Base-by-base conservation (phyloP, 192 early-diverging fungal genomes). In the Oehlia diaphana region DNA sequence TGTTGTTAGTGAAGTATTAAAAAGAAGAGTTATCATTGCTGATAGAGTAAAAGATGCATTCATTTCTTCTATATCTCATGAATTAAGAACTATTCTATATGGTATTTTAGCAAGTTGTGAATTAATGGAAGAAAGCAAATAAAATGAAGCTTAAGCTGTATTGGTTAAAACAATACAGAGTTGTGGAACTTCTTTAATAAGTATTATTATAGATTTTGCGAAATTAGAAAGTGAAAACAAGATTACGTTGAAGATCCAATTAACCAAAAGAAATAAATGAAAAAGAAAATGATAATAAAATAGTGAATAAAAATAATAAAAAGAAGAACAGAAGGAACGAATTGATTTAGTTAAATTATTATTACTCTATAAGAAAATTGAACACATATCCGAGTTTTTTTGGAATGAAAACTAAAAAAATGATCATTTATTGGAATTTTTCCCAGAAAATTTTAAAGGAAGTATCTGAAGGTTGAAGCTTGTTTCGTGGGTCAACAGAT, bases 11-110 rank as follows among this genome's bases (percentile, higher is more conserved):
- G 80, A 87, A 50, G 83, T 86, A 4, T 58, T 86, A 64, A 82
- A 85, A 50, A 58, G 81, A 44, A 68, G 82, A 35, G 84, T 88
- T n/a, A 85, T 85, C 21, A 82, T 83, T 14, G 88, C 88, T 6
- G 87, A 84, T 73, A 75, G 82, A 28, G 85, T 87, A 35, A 89
- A 89, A 77, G 80, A 84, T 2, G 82, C 80, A 0, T 88, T 89
- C 72, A 83, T 35, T 28, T 58, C 75, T 66, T 85, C 84, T 13
- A 86, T 89, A 14, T 82, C 80, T 13, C 88, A 89, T 26, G 88
- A 89, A 69, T 86, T 89, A 64, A 67, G 86, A 74, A 89, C 88
- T 31, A 85, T 87, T 10, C 75, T 89, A 33, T 87, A 89, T 68
- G 86, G 86, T 42, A 82, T 89, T 12, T 75, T 89, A 58, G 88